Evolutionary conservation across 1,139 yeast species (phyloP).

Genomic region (Yamadazyma triangularis): DNA sequence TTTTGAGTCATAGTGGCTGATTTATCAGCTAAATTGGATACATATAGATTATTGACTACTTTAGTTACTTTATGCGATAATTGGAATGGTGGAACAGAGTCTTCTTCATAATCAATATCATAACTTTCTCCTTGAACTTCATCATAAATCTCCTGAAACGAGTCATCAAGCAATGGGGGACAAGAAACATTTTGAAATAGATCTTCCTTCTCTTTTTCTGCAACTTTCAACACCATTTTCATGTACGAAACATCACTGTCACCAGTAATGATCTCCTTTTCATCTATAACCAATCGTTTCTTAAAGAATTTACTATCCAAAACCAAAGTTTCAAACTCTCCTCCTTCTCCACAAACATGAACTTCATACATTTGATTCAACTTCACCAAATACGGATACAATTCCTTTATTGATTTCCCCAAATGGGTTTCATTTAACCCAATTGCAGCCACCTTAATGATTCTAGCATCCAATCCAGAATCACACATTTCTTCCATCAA

Average conservation of each 20-base stretch:
- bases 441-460: conserved; percentile 89
- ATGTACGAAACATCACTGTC: conserved; percentile 62
- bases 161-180: conserved; percentile 48
- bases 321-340: conserved; percentile 92
- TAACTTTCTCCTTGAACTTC: no score
- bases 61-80: neutral
- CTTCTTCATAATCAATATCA: neutral
- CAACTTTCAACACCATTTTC: conserved; percentile 38
- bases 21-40: conserved; percentile 44
- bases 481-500: conserved; percentile 79
- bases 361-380: conserved; percentile 70
- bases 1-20: conserved; percentile 37
- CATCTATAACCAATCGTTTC: conserved; percentile 42
- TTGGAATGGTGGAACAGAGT: neutral
- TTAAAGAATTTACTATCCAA: conserved; percentile 83
- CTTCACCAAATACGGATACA: conserved; percentile 53
- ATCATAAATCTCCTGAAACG: conserved; percentile 24
- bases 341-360: conserved; percentile 97
- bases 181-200: neutral
- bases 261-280: conserved; percentile 40
- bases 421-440: conserved; percentile 68
- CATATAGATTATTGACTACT: conserved; percentile 23
- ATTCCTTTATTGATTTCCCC: conserved; percentile 60
- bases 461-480: conserved; percentile 72
- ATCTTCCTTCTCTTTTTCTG: conserved; percentile 29